A percentile compares a stretch with the other conserved stretches of the same genome.
Conservation (phyloP, 1,139 yeast species). For the Hemisphaericaspora xylanilytica region DNA sequence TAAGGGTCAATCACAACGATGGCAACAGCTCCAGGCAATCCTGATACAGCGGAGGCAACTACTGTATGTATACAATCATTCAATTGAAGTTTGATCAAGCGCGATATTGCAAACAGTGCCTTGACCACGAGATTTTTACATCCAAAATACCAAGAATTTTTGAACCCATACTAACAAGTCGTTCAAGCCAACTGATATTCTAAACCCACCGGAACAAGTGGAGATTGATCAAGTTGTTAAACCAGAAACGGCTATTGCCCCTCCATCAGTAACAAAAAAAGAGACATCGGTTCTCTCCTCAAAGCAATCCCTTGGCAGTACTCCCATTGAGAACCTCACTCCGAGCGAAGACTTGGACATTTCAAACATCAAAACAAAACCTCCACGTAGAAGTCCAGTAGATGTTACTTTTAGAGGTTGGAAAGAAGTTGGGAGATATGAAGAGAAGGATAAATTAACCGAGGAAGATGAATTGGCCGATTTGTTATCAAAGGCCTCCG, state of each 20-base stretch:
- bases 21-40: no score
- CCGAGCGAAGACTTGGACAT: constrained; percentile 39
- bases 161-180: no score
- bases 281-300: constrained; percentile 1
- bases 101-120: no score
- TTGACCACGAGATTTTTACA: no score
- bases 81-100: no score
- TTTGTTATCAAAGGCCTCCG: constrained; percentile 62
- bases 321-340: constrained; percentile 8
- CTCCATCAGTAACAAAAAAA: not conserved
- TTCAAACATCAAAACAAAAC: constrained; percentile 33
- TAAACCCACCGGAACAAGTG: not conserved
- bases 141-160: no score
- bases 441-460: constrained; percentile 61
- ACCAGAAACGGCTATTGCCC: constrained; percentile 8
- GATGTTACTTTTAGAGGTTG: constrained; percentile 81
- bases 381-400: constrained; percentile 51
- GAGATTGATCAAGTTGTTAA: constrained; percentile 10
- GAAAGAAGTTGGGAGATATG: constrained; percentile 92
- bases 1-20: no score
- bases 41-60: no score
- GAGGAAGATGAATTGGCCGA: constrained; percentile 70
- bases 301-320: not conserved
- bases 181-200: not conserved
- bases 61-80: no score